These are phyloP conservation scores for Chrysanthemum lavandulifolium DNA, from an alignment of 129 eudicot genomes.

Conservation along the genomic window DNA sequence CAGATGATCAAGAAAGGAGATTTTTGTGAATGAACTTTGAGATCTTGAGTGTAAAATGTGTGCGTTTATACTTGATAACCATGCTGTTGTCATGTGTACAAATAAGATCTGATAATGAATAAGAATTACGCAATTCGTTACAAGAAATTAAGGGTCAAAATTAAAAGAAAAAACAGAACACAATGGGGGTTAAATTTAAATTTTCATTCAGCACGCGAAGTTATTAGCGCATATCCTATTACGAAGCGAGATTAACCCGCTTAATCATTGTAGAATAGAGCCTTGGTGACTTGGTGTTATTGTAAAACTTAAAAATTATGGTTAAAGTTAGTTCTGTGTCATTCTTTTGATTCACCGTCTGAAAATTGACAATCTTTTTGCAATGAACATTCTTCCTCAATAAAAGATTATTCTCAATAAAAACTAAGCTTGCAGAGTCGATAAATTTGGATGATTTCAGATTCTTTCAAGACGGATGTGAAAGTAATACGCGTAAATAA, in stretches of 20 bases:
- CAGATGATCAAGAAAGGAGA: constrained; percentile 17
- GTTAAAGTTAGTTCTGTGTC: neutral
- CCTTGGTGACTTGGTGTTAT: no score
- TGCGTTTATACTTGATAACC: constrained; percentile 24
- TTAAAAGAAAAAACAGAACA: neutral
- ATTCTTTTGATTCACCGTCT: neutral
- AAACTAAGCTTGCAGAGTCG: no score
- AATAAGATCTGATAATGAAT: constrained; percentile 26
- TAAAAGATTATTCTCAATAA: neutral
- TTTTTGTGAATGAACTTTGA: constrained; percentile 18
- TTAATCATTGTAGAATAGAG: neutral
- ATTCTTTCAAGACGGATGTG: constrained; percentile 2
- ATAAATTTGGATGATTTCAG: neutral
- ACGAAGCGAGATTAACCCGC: neutral
- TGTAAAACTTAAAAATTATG: neutral
- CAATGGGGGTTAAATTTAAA: neutral
- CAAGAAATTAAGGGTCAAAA: neutral
- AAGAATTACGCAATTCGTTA: constrained; percentile 13
- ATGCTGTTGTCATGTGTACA: constrained; percentile 22
- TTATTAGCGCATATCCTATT: neutral
- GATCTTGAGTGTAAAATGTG: constrained; percentile 22
- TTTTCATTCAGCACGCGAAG: neutral
- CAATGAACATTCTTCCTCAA: constrained; percentile 2
- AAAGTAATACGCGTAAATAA: neutral
- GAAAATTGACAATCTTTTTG: neutral